Percentiles rank a stretch among this genome's conserved stretches.
Evolutionary conservation across 768 basidiomycete species (phyloP).

Genomic region (Pulveroboletus frians): DNA sequence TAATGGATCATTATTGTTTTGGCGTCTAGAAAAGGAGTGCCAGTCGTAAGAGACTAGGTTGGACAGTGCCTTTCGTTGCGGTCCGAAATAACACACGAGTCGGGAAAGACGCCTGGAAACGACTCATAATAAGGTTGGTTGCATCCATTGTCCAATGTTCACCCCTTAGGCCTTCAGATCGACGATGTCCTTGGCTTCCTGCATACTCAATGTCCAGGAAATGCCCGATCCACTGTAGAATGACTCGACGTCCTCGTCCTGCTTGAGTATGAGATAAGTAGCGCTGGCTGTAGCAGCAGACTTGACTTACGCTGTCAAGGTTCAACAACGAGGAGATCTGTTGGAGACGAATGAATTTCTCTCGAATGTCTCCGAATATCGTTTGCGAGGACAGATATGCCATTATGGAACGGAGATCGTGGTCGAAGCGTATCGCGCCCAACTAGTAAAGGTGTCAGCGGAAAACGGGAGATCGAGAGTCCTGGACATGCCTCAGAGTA

Average conservation of each 20-base stretch:
- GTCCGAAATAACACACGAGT: neutral
- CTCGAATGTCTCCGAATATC: constrained; percentile 82
- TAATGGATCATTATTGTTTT: neutral
- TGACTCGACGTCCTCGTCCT: constrained; percentile 94
- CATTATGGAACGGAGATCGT: constrained; percentile 80
- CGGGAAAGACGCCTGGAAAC: neutral
- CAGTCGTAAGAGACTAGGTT: neutral
- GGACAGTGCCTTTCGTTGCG: neutral
- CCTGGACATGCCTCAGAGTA: constrained; percentile 72
- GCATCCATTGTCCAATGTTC: constrained; percentile 4
- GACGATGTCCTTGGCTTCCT: constrained; percentile 70
- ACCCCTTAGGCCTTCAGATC: constrained; percentile 44
- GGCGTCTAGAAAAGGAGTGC: no score
- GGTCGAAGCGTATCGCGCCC: constrained; percentile 92
- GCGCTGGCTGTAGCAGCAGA: neutral
- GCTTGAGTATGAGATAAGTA: constrained; percentile 6
- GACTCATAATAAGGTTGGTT: neutral
- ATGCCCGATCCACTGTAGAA: constrained; percentile 94
- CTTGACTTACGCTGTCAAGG: constrained; percentile 57
- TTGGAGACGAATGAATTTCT: constrained; percentile 87
- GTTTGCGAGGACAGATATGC: constrained; percentile 85
- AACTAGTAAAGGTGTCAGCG: constrained; percentile 46
- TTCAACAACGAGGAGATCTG: constrained; percentile 92
- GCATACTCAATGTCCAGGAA: constrained; percentile 73
- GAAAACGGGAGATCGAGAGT: neutral